These are phyloP conservation scores for Fusarium fracticaudum DNA, from an alignment of 2,329 filamentous ascomycete species.

Conservation along the genomic window DNA sequence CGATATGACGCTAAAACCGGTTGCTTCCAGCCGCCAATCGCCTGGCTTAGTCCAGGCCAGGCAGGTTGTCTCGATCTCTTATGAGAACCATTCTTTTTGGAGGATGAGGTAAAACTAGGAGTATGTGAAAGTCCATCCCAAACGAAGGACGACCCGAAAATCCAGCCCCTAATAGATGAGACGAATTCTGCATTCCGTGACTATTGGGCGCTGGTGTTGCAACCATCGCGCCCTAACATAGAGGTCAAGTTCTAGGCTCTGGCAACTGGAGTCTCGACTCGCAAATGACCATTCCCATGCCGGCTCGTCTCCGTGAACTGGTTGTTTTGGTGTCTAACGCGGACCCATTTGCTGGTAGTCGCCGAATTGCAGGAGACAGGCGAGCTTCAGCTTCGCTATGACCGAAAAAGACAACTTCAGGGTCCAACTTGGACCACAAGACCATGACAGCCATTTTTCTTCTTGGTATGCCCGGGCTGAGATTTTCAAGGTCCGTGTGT, in stretches of 20 bases:
- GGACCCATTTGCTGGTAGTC: constrained; percentile 3
- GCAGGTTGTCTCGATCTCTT: background rate
- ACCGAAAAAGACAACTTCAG: constrained; percentile 23
- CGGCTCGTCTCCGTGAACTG: constrained; percentile 10
- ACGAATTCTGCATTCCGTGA: constrained; percentile 15
- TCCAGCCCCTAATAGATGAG: background rate
- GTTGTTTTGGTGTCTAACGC: constrained; percentile 6
- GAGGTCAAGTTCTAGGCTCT: constrained; percentile 28
- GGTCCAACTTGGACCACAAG: constrained; percentile 25
- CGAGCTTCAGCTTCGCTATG: constrained; percentile 6
- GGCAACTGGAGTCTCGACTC: constrained; percentile 5
- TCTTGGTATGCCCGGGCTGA: constrained; percentile 1
- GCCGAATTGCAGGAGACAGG: background rate
- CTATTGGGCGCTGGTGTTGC: constrained; percentile 17
- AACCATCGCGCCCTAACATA: constrained; percentile 10
- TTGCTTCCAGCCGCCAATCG: background rate
- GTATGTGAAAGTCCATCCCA: background rate
- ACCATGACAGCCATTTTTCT: constrained; percentile 1
- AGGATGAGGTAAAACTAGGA: background rate
- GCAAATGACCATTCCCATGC: constrained; percentile 9
- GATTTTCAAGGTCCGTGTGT: constrained; percentile 18
- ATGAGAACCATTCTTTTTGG: background rate
- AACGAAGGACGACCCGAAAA: background rate
- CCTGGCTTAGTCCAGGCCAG: background rate
- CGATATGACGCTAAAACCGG: constrained; percentile 13